Conservation (phyloP, 2,329 filamentous ascomycete species). For the Clathrospora elynae region DNA sequence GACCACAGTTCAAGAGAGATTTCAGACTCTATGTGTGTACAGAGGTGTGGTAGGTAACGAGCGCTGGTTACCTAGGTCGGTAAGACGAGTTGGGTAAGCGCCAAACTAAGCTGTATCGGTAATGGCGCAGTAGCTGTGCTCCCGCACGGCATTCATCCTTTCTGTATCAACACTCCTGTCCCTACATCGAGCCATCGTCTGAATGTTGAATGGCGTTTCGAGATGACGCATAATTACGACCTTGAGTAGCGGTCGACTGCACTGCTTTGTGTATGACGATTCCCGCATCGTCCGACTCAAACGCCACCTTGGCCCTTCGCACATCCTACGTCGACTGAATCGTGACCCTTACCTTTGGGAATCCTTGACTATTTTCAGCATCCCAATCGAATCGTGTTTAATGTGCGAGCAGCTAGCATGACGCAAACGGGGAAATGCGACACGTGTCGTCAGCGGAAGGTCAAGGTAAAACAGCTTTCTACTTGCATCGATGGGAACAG, state of each 20-base stretch:
- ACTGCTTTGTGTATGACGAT: not conserved
- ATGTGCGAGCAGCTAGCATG: constrained; percentile 13
- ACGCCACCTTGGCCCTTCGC: constrained; percentile 1
- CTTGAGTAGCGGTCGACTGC: not conserved
- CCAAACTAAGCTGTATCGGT: too few species aligned
- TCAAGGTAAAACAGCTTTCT: constrained; percentile 28
- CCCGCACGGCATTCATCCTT: too few species aligned
- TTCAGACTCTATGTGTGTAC: too few species aligned
- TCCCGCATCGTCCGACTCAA: not conserved
- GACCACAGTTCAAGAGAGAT: too few species aligned
- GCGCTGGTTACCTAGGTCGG: too few species aligned
- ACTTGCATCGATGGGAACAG: not conserved
- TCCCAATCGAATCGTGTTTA: not conserved
- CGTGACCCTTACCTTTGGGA: not conserved
- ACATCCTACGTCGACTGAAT: not conserved
- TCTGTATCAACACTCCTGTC: too few species aligned
- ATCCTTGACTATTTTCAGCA: not conserved
- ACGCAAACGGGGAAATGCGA: constrained; percentile 42
- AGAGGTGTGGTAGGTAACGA: too few species aligned
- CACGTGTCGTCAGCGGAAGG: constrained; percentile 38
- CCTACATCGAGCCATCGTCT: not conserved
- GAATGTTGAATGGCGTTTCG: not conserved
- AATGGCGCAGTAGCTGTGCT: too few species aligned
- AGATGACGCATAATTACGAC: not conserved
- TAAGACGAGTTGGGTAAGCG: too few species aligned